Evolutionary conservation across 2,329 filamentous ascomycete genomes (phyloP), one percentile per base, ranked within the genome.

Genomic region (Sarocladiaceae sp.): DNA sequence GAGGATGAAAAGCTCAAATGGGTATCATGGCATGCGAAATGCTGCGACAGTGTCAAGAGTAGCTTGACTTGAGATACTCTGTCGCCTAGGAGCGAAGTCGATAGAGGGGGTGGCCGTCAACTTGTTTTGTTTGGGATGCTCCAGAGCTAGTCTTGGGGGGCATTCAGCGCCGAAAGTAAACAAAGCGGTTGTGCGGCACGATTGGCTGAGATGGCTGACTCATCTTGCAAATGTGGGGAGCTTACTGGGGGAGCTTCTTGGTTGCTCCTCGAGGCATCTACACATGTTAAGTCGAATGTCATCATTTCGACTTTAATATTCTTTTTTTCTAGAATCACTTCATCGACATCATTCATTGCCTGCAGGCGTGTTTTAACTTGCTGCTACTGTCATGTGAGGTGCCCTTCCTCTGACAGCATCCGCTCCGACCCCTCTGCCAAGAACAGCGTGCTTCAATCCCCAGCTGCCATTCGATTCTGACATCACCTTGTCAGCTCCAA

Each of bases 11-110:
- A 18, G 33, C 29, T 32, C 40, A 43, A 33, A 43, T 43, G 40
- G 27, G 18, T 43, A 43, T 53, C 55, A 55, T 57, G 39, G 48
- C 55, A 50, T 51, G 44, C 43, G 12, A 29, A 29, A 27, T 41
- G 23, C 15, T 43, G 26, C 40, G 29, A 33, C 16, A 6, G 29
- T n/a, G 27, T n/a, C n/a, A n/a, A n/a, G n/a, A n/a, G n/a, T n/a
- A n/a, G n/a, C n/a, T n/a, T n/a, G n/a, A n/a, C n/a, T n/a, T n/a
- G n/a, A n/a, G n/a, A n/a, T n/a, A n/a, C n/a, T n/a, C n/a, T n/a
- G n/a, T n/a, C n/a, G n/a, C n/a, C n/a, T n/a, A n/a, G n/a, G n/a
- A n/a, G n/a, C n/a, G n/a, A n/a, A n/a, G n/a, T n/a, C n/a, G n/a
- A n/a, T n/a, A n/a, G n/a, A n/a, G n/a, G n/a, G n/a, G n/a, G n/a